Evolutionary conservation across 768 basidiomycete species (phyloP).

Genomic region (Rhodosporidiobolus odoratus): DNA sequence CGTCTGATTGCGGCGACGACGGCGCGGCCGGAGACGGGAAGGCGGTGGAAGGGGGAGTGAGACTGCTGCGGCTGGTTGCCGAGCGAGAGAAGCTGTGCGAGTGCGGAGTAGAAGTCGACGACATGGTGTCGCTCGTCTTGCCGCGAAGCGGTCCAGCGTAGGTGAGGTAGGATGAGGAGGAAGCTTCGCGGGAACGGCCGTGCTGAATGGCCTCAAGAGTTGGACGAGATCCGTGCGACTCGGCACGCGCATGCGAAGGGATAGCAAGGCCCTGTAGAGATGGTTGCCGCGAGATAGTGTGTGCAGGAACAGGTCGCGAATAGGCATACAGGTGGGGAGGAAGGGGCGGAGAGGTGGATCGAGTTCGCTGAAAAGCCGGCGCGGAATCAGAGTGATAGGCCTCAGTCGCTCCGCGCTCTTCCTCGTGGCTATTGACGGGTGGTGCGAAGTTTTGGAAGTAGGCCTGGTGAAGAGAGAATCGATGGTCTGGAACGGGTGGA

Average conservation of each 20-base stretch:
- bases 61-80: not conserved
- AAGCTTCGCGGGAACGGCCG: not conserved
- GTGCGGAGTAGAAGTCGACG: not conserved
- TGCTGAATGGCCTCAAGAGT: conserved; percentile 1
- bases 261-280: conserved; percentile 10
- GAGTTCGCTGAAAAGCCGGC: not conserved
- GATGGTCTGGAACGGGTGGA: conserved; percentile 13
- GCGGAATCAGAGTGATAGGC: not conserved
- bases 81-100: not conserved
- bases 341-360: conserved; percentile 7
- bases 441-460: conserved; percentile 13
- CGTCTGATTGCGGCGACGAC: too few species aligned
- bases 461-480: conserved; percentile 1
- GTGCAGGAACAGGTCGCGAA: not conserved
- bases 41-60: not conserved
- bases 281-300: not conserved
- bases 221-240: conserved; percentile 8
- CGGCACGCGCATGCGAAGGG: conserved; percentile 1
- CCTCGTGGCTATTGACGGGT: not conserved
- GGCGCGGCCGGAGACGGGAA: not conserved
- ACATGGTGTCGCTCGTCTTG: conserved; percentile 16
- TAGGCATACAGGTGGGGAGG: not conserved
- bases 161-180: not conserved
- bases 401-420: not conserved
- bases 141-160: not conserved